phyloP scores from a whole-genome alignment of 2,329 filamentous ascomycete species.

The Hymenoscyphus albidus region DNA sequence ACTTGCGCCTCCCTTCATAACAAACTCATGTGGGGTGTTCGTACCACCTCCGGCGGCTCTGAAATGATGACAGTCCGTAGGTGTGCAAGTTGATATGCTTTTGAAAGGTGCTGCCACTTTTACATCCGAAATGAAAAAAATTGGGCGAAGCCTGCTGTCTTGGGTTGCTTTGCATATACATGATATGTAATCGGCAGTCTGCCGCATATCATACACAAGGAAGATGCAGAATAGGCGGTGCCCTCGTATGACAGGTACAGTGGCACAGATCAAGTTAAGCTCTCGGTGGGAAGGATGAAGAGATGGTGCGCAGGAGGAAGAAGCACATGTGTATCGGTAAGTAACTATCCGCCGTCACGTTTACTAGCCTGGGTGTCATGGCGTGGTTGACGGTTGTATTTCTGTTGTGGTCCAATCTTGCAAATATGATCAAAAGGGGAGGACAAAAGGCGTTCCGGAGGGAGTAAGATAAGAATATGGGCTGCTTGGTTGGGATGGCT shows the following conservation, averaged over 20 bases:
- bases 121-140: background rate
- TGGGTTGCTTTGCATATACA: conserved; percentile 1
- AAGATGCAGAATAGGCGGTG: background rate
- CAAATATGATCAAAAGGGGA: background rate
- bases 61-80: background rate
- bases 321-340: background rate
- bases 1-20: background rate
- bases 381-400: conserved; percentile 1
- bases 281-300: background rate
- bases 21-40: background rate
- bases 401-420: background rate
- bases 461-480: background rate
- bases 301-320: background rate
- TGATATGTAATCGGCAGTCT: background rate
- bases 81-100: background rate
- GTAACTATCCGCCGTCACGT: conserved; percentile 1
- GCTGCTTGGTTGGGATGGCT: background rate
- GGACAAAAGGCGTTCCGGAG: background rate
- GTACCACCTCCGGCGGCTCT: background rate
- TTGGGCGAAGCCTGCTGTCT: background rate
- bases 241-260: background rate
- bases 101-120: background rate
- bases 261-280: background rate
- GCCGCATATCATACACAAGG: background rate
- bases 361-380: background rate